phyloP scores from a whole-genome alignment of 2,329 filamentous ascomycete species.

The Simplicillium sp. region DNA sequence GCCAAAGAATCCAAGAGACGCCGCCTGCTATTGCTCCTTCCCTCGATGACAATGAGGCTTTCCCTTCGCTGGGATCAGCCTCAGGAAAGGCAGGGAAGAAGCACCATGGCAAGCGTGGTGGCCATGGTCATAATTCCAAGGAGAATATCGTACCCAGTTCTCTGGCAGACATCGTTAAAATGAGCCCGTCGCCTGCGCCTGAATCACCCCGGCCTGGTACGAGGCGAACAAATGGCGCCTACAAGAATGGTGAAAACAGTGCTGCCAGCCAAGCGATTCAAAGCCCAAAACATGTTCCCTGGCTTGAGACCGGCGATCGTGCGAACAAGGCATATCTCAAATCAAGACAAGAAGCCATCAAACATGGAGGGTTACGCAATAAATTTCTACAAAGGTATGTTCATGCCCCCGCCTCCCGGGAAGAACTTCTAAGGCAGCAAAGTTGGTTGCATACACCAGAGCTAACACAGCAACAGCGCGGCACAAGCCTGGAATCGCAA shows the following conservation, averaged over 20 bases:
- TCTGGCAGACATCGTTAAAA: slow-evolving; percentile 88
- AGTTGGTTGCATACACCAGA: not conserved
- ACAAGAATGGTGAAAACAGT: slow-evolving; percentile 66
- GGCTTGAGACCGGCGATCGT: slow-evolving; percentile 85
- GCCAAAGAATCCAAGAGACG: slow-evolving; percentile 51
- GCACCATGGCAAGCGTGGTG: slow-evolving; percentile 83
- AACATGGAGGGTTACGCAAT: slow-evolving; percentile 90
- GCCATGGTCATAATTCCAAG: slow-evolving; percentile 63
- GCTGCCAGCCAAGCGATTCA: slow-evolving; percentile 74
- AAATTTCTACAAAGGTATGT: slow-evolving; percentile 89
- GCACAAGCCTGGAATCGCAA: slow-evolving; percentile 98
- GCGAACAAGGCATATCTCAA: slow-evolving; percentile 94
- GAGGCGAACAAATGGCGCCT: slow-evolving; percentile 56
- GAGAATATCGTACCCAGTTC: slow-evolving; percentile 64
- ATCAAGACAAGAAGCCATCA: slow-evolving; percentile 89
- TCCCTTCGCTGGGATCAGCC: slow-evolving; percentile 77
- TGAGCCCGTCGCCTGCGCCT: slow-evolving; percentile 78
- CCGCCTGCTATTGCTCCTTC: slow-evolving; percentile 59
- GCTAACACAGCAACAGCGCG: slow-evolving; percentile 39
- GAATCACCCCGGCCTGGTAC: slow-evolving; percentile 47
- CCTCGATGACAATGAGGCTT: slow-evolving; percentile 91
- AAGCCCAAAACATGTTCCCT: slow-evolving; percentile 84
- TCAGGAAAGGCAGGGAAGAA: slow-evolving; percentile 74
- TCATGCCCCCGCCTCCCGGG: too few species aligned
- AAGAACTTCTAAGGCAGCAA: too few species aligned